Evolutionary conservation across 345 rosid species (phyloP).

Genomic region (Pistacia atlantica): DNA sequence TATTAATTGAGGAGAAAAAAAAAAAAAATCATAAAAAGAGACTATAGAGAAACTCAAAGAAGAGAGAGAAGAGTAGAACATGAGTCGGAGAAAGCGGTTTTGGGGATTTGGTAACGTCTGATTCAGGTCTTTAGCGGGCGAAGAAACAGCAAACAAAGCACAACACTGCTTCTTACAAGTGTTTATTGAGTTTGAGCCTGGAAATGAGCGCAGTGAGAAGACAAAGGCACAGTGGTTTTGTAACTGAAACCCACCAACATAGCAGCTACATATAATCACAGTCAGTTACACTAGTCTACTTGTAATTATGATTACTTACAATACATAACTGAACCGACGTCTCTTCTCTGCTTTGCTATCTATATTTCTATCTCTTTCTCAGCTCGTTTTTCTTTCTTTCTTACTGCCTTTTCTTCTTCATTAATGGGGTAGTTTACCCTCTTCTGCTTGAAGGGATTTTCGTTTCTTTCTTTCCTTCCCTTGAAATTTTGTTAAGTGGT

Average conservation of each 20-base stretch:
- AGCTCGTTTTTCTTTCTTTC: neutral
- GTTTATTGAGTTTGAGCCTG: constrained; percentile 10
- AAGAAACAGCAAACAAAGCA: constrained; percentile 9
- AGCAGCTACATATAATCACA: constrained; percentile 17
- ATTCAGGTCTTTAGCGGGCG: constrained; percentile 16
- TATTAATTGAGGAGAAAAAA: neutral
- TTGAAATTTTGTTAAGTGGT: neutral
- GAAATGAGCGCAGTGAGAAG: constrained; percentile 19
- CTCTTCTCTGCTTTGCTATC: neutral
- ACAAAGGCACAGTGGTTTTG: constrained; percentile 38
- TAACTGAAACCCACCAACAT: constrained; percentile 34
- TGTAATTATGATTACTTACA: constrained; percentile 14
- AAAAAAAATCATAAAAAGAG: neutral
- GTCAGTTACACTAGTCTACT: constrained; percentile 24
- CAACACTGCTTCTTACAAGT: constrained; percentile 18
- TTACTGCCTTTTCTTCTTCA: constrained; percentile 28
- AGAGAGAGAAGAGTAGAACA: constrained; percentile 6
- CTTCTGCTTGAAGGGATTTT: constrained; percentile 22
- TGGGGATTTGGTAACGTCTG: constrained; percentile 39
- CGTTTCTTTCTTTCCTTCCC: neutral
- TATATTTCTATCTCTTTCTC: neutral
- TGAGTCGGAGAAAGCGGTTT: constrained; percentile 23
- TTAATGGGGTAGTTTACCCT: constrained; percentile 46
- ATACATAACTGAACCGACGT: constrained; percentile 39
- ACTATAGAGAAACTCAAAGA: neutral